Base-by-base conservation (phyloP, 176 grass and related monocot genomes). In the Ensete glaucum region DNA sequence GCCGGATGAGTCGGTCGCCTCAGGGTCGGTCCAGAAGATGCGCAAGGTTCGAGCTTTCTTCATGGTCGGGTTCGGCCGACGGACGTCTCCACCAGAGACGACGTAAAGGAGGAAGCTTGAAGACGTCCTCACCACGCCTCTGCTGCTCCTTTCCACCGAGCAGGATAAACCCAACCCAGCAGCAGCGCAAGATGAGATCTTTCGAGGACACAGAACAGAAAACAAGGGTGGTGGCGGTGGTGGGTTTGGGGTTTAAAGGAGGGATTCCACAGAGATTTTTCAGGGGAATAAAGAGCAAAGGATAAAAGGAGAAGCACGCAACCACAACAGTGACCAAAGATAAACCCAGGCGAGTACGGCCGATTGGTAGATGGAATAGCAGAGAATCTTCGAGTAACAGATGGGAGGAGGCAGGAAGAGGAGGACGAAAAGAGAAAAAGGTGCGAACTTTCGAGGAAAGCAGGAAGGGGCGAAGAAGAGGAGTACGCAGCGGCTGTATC, bases 11-110 rank as follows among this genome's bases (percentile, higher is more conserved):
- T 98, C 94, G 66, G 94, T 98, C 43, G 77, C 80, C 75, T 93
- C 94, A 1, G 94, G 94, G 81, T 98, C 94, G 54, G 84, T 85
- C 94, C 94, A 98, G 54, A 83, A 78, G 84, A 98, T 91, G 14
- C 90, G 74, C 80, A 98, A 66, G 29, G 84, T 93, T 52, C 90
- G 85, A 62, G 81, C 74, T 74, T 77, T 91, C 57, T 82, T 83
- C 94, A 98, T 93, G 79, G 67, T 69, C 24, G 64, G 83, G 63
- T 53, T 10, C 71, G 17, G 52, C 56, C 53, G 22, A 56, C 19
- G 52, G 72, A 1, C 15, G 15, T 56, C 21, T 74, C 25, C 22
- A 13, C 53, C 14, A 10, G 22, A 52, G 58, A 10, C 10, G n/a
- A 5, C 29, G 53, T 29, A 62, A 72, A 68, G 63, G 26, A 77